These are phyloP conservation scores for Coffea canephora DNA, from an alignment of 257 asterid species.

Conservation along the genomic window DNA sequence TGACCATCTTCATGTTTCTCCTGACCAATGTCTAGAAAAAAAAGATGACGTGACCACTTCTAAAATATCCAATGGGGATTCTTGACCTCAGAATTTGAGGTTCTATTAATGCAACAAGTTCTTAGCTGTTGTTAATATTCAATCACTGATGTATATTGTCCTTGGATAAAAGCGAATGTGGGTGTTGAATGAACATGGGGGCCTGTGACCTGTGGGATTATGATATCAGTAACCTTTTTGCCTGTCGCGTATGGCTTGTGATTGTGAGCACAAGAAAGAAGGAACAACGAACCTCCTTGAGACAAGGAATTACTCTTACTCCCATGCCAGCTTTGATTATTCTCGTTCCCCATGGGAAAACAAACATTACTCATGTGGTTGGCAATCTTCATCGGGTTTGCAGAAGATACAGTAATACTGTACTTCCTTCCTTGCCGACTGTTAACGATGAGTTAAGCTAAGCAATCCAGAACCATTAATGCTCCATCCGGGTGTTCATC, in stretches of 20 bases:
- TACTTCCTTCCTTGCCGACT: too few relatives aligned
- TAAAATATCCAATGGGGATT: too few relatives aligned
- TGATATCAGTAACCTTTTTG: conserved; percentile 9
- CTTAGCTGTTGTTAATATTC: background rate
- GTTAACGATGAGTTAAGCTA: background rate
- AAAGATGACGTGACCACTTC: background rate
- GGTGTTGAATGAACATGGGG: conserved; percentile 25
- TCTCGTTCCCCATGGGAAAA: conserved; percentile 28
- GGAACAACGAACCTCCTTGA: conserved; percentile 54
- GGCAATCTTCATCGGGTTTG: conserved; percentile 44
- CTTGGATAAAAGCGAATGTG: conserved; percentile 10
- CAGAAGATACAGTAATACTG: background rate
- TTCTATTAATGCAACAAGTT: background rate
- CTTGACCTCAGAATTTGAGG: background rate
- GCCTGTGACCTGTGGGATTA: conserved; percentile 7
- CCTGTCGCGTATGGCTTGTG: conserved; percentile 8
- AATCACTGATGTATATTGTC: background rate
- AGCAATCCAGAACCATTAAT: background rate
- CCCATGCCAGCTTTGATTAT: conserved; percentile 60
- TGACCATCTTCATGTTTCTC: background rate
- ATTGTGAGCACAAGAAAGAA: conserved; percentile 11
- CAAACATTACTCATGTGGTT: conserved; percentile 27
- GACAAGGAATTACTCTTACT: conserved; percentile 63
- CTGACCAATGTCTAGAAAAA: background rate
- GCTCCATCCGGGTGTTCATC: background rate